Evolutionary conservation across 2,329 filamentous ascomycete genomes (phyloP).

Genomic region (Magnaporthales sp.): DNA sequence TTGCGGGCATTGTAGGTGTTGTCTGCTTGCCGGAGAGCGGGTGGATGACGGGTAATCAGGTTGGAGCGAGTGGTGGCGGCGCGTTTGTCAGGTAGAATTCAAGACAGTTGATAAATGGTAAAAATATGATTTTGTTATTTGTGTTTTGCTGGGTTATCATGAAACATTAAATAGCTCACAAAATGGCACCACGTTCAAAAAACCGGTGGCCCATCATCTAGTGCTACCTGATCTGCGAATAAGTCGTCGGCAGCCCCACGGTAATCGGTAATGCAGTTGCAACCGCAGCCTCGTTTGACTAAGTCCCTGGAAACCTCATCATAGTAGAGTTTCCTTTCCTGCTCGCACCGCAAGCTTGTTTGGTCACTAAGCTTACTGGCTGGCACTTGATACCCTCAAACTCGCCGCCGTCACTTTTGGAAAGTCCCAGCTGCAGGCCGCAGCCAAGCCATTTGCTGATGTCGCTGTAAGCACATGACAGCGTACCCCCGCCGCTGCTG

Average conservation of each 20-base stretch:
- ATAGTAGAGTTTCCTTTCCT: not conserved
- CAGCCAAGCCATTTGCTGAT: conserved; percentile 20
- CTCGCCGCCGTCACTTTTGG: conserved; percentile 7
- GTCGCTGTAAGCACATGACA: conserved; percentile 14
- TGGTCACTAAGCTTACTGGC: not conserved
- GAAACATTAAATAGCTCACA: not conserved
- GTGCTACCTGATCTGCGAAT: not conserved
- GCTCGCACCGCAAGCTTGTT: not conserved
- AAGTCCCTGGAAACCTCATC: not conserved
- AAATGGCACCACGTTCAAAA: not conserved
- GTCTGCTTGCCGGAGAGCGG: conserved; percentile 60
- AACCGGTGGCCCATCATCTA: not conserved
- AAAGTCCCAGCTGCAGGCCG: conserved; percentile 19
- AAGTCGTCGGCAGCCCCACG: not conserved
- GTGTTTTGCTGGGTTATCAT: not conserved
- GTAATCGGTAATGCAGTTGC: not conserved
- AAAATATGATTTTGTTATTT: not conserved
- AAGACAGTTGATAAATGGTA: not conserved
- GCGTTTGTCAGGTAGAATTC: conserved; percentile 7
- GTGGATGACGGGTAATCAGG: conserved; percentile 68
- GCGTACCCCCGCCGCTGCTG: conserved; percentile 7
- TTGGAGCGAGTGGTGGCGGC: conserved; percentile 59
- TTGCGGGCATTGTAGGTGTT: conserved; percentile 71
- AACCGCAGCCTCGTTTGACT: not conserved
- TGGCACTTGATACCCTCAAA: conserved; percentile 3